phyloP scores from a whole-genome alignment of 148 eudicot species.

The Cornus florida region DNA sequence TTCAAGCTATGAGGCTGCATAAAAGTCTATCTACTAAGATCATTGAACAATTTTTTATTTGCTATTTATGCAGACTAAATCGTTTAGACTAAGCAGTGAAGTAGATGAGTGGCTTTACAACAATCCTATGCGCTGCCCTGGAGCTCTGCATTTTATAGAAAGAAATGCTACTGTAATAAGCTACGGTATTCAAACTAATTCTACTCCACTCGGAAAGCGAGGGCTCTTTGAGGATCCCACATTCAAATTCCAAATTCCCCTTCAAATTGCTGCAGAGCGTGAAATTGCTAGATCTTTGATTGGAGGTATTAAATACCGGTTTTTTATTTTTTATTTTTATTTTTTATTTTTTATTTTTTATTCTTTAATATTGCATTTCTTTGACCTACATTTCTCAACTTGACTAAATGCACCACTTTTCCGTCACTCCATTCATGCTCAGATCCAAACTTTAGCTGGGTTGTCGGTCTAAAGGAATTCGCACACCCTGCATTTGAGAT shows the following conservation, averaged over 20 bases:
- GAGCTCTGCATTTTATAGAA: constrained; percentile 82
- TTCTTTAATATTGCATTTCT: neutral
- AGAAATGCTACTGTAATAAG: constrained; percentile 63
- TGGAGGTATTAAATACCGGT: constrained; percentile 46
- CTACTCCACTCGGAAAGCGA: constrained; percentile 58
- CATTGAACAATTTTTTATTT: neutral
- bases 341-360: neutral
- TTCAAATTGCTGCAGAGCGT: constrained; percentile 96
- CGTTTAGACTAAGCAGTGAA: constrained; percentile 57
- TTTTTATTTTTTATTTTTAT: neutral
- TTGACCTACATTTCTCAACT: neutral
- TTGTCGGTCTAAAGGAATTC: constrained; percentile 68
- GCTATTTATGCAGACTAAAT: constrained; percentile 50
- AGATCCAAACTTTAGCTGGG: constrained; percentile 83
- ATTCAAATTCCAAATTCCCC: constrained; percentile 88
- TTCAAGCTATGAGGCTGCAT: neutral
- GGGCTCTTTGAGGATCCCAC: constrained; percentile 83
- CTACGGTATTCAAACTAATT: constrained; percentile 93
- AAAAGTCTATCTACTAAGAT: neutral
- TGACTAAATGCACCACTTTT: neutral
- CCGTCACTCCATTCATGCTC: constrained; percentile 2
- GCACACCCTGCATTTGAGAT: constrained; percentile 55
- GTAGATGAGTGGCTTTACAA: constrained; percentile 78
- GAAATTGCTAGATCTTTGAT: constrained; percentile 78
- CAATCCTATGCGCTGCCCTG: constrained; percentile 76